Evolutionary conservation across 140 eudicot species (phyloP), one percentile per base, ranked within the genome.

Genomic region (Bidens hawaiensis): DNA sequence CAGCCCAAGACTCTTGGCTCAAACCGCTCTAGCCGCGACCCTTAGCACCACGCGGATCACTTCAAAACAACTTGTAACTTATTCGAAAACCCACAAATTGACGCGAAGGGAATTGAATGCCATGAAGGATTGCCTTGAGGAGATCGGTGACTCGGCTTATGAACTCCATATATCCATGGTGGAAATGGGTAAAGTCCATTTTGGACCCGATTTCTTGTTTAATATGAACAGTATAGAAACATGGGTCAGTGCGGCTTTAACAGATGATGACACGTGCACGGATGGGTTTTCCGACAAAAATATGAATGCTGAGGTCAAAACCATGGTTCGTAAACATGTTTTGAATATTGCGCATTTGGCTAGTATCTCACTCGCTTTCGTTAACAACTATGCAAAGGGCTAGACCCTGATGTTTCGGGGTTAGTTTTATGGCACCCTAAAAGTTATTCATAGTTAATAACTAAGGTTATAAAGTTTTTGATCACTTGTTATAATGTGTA

Each of bases 1-100:
- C 40, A 76, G 81, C 41, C 81, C 81, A 6, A 64, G 77, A 65
- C 73, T 76, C 73, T 26, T 76, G 69, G 81, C 81, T 0, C 81
- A 76, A 38, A 70, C 70, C 25, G 81, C 77, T 4, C 51, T 76
- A 25, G 69, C 81, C 30, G 76, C 72, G 0, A 46, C 81, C 11
- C 77, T 76, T 2, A 70, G 77, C 65, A 43, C 33, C 69, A 70
- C 77, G 1, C 49, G 81, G 26, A 18, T 60, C 24, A 70, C 77
- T 22, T n/a, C 70, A 10, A 70, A 6, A 24, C 71, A 55, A 27
- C 50, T 76, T 5, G 18, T 1, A 6, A 41, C 41, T 12, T 62
- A 64, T 13, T 48, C 81, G 10, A 70, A 28, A 64, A 70, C 33
- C n/a, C 73, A 62, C 47, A 60, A 41, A 14, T 0, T 76, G 69